A percentile compares a stretch with the other conserved stretches of the same genome.
Conservation (phyloP, 2,329 filamentous ascomycete species). For the Claviceps humidiphila region DNA sequence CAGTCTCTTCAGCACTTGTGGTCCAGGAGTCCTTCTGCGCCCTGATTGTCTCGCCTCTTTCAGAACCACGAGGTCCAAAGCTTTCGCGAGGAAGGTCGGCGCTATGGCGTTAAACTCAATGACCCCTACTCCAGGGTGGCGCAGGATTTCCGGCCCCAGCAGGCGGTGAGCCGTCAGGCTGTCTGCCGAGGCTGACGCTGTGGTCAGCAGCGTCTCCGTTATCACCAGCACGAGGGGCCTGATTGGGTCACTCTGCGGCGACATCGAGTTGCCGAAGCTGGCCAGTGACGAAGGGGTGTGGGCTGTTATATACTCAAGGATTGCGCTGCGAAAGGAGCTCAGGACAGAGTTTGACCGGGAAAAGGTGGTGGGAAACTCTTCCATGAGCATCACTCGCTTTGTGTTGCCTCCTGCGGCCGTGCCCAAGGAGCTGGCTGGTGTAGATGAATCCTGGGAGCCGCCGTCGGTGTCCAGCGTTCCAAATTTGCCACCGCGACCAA, state of each 20-base stretch:
- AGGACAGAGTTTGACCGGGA: constrained; percentile 50
- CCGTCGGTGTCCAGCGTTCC: constrained; percentile 46
- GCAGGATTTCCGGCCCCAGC: constrained; percentile 72
- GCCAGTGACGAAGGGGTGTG: constrained; percentile 43
- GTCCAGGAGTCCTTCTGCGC: constrained; percentile 61
- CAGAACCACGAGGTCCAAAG: constrained; percentile 65
- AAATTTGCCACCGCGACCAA: constrained; percentile 70
- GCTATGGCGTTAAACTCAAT: constrained; percentile 94
- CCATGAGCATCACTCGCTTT: constrained; percentile 55
- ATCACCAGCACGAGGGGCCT: constrained; percentile 79
- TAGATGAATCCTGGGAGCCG: constrained; percentile 14
- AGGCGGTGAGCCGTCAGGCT: constrained; percentile 88
- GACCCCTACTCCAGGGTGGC: constrained; percentile 62
- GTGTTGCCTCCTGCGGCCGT: constrained; percentile 8
- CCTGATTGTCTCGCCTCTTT: constrained; percentile 77
- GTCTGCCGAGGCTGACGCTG: constrained; percentile 71
- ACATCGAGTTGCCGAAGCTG: constrained; percentile 29
- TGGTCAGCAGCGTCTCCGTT: constrained; percentile 79
- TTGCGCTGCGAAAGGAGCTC: constrained; percentile 57
- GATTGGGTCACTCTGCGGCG: constrained; percentile 29
- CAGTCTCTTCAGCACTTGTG: constrained; percentile 62
- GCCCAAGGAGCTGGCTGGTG: constrained; percentile 11
- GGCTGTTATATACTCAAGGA: constrained; percentile 62
- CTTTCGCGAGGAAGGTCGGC: constrained; percentile 71
- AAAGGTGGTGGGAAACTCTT: constrained; percentile 72